Evolutionary conservation across 1,139 yeast species (phyloP), one percentile per base, ranked within the genome.

Genomic region (Diutina mesorugosa): DNA sequence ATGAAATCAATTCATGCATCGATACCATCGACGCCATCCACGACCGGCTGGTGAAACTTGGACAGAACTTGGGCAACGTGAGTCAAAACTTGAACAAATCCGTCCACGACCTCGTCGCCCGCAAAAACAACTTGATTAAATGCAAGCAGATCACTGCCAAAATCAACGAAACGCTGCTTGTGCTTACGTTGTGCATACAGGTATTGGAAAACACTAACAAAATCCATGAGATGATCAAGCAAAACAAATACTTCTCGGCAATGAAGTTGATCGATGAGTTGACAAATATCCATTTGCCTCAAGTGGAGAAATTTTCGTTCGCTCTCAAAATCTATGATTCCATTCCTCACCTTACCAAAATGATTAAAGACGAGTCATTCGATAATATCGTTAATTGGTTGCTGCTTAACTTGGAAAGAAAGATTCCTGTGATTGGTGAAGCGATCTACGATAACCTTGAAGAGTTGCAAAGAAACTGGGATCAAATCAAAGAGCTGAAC

Each of bases 171-270:
- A 82, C 90, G 0, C 78, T 76, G 26, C 74, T 78, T 51, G 79
- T 84, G 54, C 76, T 87, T 56, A 84, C 78, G 59, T 75, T 85
- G 58, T 87, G 96, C 64, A 75, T 91, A 45, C 91, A 87, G 61
- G 93, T 91, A 10, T 75, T 93, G 59, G 96, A 91, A 65, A 79
- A 87, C 63, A 87, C 96, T 30, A 91, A 90, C 68, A 87, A 85
- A 64, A 89, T 90, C 57, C 90, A 90, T 66, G 95, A 88, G 55
- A 73, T 90, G 66, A 86, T 90, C 61, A 81, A 83, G 60, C 82
- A 80, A 60, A 82, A 84, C 63, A 85, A 86, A 61, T 88, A 89
- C 64, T 93, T 90, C 69, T 87, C 87, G 60, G 97, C 98, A 0
- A 79, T 93, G 62, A 90, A 90, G 66, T 81, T 88, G 61, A 73